These are phyloP conservation scores for Tetrahymena borealis DNA, from an alignment of 73 alveolate genomes.

Conservation along the genomic window DNA sequence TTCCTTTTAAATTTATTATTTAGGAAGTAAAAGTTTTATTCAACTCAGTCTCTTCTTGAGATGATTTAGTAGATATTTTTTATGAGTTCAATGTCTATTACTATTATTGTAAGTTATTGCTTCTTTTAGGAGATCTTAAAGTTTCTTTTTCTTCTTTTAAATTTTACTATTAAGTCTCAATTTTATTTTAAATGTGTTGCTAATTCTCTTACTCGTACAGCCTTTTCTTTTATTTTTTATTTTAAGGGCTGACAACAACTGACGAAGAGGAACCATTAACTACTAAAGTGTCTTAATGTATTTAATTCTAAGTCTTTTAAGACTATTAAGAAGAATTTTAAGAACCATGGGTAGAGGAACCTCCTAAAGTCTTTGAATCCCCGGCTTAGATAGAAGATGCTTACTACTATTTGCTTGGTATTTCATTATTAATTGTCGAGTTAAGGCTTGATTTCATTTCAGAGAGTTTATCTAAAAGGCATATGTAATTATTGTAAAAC, in stretches of 20 bases:
- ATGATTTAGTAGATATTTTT: not conserved
- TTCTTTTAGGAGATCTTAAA: not conserved
- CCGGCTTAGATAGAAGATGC: not conserved
- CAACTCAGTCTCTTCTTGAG: not conserved
- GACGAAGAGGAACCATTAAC: not conserved
- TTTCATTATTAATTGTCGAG: not conserved
- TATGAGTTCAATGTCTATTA: not conserved
- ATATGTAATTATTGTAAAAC: not conserved
- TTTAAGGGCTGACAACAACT: not conserved
- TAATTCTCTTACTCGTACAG: not conserved
- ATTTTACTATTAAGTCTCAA: not conserved
- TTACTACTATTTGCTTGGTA: not conserved
- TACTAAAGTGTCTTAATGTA: not conserved
- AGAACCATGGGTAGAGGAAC: not conserved
- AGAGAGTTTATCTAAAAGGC: not conserved
- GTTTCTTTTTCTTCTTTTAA: not conserved
- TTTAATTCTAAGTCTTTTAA: not conserved
- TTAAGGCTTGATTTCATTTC: not conserved
- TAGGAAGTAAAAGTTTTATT: not conserved
- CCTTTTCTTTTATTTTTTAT: not conserved
- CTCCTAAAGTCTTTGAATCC: not conserved
- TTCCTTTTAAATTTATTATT: not conserved
- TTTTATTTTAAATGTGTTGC: not conserved
- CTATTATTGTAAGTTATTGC: not conserved
- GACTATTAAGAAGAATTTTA: not conserved